A percentile compares a stretch with the other conserved stretches of the same genome.
Conservation (phyloP, 2,329 filamentous ascomycete genomes). For the Dissoconium aciculare region DNA sequence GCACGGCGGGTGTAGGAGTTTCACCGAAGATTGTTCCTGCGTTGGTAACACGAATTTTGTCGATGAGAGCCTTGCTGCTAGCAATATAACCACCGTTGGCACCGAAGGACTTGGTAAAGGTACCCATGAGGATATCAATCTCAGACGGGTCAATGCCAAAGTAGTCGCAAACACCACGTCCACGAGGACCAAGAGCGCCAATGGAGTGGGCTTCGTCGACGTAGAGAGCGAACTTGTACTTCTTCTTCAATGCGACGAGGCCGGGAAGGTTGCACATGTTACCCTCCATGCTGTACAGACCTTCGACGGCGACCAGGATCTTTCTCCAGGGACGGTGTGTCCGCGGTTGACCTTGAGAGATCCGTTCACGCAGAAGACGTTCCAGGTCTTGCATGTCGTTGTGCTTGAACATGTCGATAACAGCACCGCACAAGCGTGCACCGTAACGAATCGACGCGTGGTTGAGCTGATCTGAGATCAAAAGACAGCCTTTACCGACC, state of each 20-base stretch:
- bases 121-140: slow-evolving; percentile 95
- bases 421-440: slow-evolving; percentile 80
- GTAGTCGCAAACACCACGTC: slow-evolving; percentile 92
- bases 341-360: slow-evolving; percentile 89
- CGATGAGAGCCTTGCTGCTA: slow-evolving; percentile 76
- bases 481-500: slow-evolving; percentile 79
- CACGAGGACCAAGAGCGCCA: slow-evolving; percentile 74
- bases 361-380: slow-evolving; percentile 71
- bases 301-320: slow-evolving; percentile 90
- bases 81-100: slow-evolving; percentile 95
- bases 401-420: slow-evolving; percentile 94
- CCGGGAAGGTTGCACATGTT: slow-evolving; percentile 97
- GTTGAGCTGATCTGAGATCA: slow-evolving; percentile 95
- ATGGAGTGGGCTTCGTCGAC: slow-evolving; percentile 95
- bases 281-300: slow-evolving; percentile 97
- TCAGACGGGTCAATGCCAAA: slow-evolving; percentile 79
- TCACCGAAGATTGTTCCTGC: slow-evolving; percentile 78
- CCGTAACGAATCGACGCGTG: slow-evolving; percentile 95
- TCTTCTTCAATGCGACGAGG: slow-evolving; percentile 70
- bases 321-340: slow-evolving; percentile 99
- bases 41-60: slow-evolving; percentile 76
- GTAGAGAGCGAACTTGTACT: slow-evolving; percentile 94
- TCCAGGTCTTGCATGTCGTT: slow-evolving; percentile 89
- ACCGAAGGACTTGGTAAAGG: slow-evolving; percentile 93
- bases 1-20: slow-evolving; percentile 69